phyloP scores from a whole-genome alignment of 2,329 filamentous ascomycete genomes.

The Ophiostoma piceae region DNA sequence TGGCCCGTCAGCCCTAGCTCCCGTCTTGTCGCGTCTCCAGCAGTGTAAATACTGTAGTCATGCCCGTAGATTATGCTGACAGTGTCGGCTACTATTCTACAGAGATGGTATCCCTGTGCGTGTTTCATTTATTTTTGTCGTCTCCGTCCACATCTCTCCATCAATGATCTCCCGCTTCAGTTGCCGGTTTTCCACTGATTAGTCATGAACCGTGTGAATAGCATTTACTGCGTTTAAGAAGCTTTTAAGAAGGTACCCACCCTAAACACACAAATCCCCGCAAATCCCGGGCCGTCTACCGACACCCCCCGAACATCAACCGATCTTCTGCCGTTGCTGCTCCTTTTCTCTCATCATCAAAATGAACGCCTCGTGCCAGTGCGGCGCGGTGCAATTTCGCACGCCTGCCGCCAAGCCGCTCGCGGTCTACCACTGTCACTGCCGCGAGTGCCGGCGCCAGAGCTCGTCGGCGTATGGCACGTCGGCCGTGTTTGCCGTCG shows the following conservation, averaged over 20 bases:
- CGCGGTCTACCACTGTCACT: conserved; percentile 66
- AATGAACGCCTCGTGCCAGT: conserved; percentile 61
- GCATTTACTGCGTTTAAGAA: neutral
- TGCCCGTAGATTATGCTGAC: neutral
- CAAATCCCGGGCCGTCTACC: neutral
- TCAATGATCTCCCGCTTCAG: neutral
- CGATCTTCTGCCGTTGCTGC: neutral
- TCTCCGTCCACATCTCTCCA: neutral
- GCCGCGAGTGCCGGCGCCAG: conserved; percentile 60
- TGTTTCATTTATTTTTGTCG: neutral
- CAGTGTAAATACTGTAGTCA: neutral
- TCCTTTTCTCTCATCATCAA: neutral
- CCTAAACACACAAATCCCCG: neutral
- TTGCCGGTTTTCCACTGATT: neutral
- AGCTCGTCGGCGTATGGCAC: conserved; percentile 44
- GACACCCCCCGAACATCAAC: conserved; percentile 9
- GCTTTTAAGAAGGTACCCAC: neutral
- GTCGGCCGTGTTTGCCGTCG: conserved; percentile 23
- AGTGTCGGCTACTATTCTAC: neutral
- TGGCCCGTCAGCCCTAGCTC: conserved; percentile 10
- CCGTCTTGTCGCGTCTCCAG: neutral
- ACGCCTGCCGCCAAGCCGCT: conserved; percentile 49
- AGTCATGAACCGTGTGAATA: neutral
- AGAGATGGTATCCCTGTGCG: no score
- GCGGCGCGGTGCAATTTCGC: conserved; percentile 57